phyloP scores from a whole-genome alignment of 257 asterid species.

The Nicotiana paniculata region DNA sequence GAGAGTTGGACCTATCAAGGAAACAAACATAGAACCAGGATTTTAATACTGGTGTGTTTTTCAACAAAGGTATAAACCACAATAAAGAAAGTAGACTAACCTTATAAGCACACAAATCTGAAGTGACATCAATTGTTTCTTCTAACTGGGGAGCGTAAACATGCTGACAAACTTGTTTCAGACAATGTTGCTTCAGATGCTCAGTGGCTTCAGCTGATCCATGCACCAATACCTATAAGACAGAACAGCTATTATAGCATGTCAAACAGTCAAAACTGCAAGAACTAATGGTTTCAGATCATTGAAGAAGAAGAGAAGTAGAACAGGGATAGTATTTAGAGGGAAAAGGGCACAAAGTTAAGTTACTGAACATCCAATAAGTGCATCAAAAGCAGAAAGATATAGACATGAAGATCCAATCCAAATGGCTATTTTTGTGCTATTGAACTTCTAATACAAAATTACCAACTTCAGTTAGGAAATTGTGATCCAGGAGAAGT shows the following conservation, averaged over 20 bases:
- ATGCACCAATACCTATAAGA: slow-evolving; percentile 84
- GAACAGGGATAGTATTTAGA: background rate
- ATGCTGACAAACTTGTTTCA: slow-evolving; percentile 74
- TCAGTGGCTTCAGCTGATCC: slow-evolving; percentile 99
- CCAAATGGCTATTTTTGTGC: background rate
- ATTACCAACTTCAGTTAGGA: background rate
- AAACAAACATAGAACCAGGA: slow-evolving; percentile 20
- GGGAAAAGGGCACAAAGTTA: background rate
- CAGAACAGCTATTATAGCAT: slow-evolving; percentile 15
- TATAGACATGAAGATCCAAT: background rate
- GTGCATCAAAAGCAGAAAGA: background rate
- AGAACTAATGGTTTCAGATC: background rate
- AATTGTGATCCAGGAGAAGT: background rate
- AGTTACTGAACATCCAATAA: background rate
- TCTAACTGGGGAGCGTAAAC: slow-evolving; percentile 94
- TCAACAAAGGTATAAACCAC: slow-evolving; percentile 10
- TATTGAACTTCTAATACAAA: background rate
- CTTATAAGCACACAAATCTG: slow-evolving; percentile 98
- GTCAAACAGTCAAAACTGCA: background rate
- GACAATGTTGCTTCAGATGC: slow-evolving; percentile 88
- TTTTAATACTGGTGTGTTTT: background rate
- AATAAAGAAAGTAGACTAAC: slow-evolving; percentile 26
- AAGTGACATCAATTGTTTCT: slow-evolving; percentile 94
- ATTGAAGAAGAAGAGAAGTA: background rate
- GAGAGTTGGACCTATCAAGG: slow-evolving; percentile 77